Evolutionary conservation across 176 grass and related monocot genomes (phyloP).

Genomic region (Coix lacrymajobi): DNA sequence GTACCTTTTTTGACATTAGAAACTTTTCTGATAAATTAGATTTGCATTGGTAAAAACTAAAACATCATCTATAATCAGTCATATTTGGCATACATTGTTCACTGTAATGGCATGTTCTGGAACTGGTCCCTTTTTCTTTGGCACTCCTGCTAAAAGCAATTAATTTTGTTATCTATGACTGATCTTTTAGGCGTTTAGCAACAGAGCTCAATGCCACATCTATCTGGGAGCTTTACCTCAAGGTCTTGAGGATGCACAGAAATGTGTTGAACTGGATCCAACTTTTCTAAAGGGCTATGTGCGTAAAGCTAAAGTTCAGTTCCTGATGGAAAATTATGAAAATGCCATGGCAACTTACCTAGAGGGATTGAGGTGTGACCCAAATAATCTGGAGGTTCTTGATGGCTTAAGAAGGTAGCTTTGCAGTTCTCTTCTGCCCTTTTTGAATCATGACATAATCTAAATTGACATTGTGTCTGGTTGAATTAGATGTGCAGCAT

Average conservation of each 20-base stretch:
- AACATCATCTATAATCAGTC: background rate
- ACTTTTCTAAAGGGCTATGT: slow-evolving; percentile 52
- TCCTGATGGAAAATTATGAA: slow-evolving; percentile 43
- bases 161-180: background rate
- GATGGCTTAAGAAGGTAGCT: slow-evolving; percentile 53
- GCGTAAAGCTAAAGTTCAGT: slow-evolving; percentile 43
- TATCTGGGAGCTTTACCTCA: slow-evolving; percentile 38
- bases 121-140: background rate
- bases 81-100: slow-evolving; percentile 1
- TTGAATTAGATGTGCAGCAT: slow-evolving; percentile 33
- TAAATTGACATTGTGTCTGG: slow-evolving; percentile 8
- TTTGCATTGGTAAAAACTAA: background rate
- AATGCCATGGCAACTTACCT: slow-evolving; percentile 45
- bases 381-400: slow-evolving; percentile 46
- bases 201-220: slow-evolving; percentile 52
- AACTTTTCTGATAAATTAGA: background rate
- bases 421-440: background rate
- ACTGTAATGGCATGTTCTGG: background rate
- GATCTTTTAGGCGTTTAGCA: slow-evolving; percentile 43
- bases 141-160: background rate
- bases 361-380: slow-evolving; percentile 60
- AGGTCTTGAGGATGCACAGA: slow-evolving; percentile 56
- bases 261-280: slow-evolving; percentile 55
- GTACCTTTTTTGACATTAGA: background rate
- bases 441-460: background rate